phyloP scores from a whole-genome alignment of 176 grass and related monocot genomes.

The Stipa capillata region DNA sequence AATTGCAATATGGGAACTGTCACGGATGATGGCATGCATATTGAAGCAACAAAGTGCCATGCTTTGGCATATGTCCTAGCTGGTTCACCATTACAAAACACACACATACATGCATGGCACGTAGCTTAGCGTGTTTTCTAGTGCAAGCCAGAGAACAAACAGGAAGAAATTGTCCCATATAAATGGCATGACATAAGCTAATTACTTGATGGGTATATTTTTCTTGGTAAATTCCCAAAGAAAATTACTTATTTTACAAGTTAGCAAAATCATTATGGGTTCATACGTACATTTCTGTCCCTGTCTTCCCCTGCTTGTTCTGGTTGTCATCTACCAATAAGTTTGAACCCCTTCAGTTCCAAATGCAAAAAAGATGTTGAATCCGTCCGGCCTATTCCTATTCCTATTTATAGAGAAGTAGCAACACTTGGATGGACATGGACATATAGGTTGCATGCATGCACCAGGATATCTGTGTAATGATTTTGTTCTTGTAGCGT shows the following conservation, averaged over 20 bases:
- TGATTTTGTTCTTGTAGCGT: slow-evolving; percentile 1
- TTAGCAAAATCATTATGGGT: neutral
- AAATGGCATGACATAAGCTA: neutral
- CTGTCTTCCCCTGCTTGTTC: neutral
- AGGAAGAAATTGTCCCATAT: slow-evolving; percentile 8
- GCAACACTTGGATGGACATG: neutral
- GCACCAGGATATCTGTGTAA: neutral
- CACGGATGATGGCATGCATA: slow-evolving; percentile 22
- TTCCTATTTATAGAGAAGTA: neutral
- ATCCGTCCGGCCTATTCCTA: neutral
- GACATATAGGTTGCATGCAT: neutral
- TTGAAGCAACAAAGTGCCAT: slow-evolving; percentile 20
- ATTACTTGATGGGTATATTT: neutral
- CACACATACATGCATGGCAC: neutral
- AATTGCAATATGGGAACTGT: no score
- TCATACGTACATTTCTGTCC: neutral
- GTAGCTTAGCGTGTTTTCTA: slow-evolving; percentile 6
- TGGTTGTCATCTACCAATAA: neutral
- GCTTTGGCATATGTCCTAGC: slow-evolving; percentile 18
- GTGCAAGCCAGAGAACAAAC: slow-evolving; percentile 5
- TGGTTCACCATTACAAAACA: neutral
- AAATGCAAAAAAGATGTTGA: neutral
- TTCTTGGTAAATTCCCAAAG: neutral
- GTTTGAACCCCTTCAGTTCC: neutral
- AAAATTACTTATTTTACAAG: neutral